Evolutionary conservation across 805 yeast species (phyloP).

Genomic region (Schwanniomyces polymorphus): DNA sequence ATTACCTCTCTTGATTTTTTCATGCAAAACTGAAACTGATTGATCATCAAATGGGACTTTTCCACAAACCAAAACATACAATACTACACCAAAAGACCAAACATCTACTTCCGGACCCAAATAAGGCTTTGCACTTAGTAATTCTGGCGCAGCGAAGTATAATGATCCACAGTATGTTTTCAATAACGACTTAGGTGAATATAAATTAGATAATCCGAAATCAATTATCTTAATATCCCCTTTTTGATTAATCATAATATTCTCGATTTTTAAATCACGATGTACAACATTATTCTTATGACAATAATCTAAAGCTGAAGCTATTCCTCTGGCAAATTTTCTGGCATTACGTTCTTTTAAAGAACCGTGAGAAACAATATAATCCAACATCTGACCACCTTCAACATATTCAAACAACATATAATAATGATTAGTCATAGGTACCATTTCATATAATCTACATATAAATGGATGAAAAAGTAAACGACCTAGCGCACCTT

Average conservation of each 20-base stretch:
- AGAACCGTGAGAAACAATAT: conserved; percentile 94
- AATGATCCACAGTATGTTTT: conserved; percentile 96
- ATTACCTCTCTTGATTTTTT: conserved; percentile 86
- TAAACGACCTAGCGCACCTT: conserved; percentile 89
- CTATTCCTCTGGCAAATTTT: conserved; percentile 92
- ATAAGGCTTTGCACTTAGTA: conserved; percentile 88
- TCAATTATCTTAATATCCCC: conserved; percentile 96
- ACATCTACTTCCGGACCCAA: conserved; percentile 97
- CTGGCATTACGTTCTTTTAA: conserved; percentile 92
- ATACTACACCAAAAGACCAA: conserved; percentile 97
- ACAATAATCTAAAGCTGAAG: conserved; percentile 89
- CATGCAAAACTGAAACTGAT: conserved; percentile 86
- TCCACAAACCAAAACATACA: conserved; percentile 94
- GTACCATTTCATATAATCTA: conserved; percentile 86
- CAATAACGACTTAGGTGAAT: conserved; percentile 65
- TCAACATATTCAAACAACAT: conserved; percentile 95
- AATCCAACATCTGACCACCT: conserved; percentile 97
- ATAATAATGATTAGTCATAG: conserved; percentile 95
- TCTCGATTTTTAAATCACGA: conserved; percentile 94
- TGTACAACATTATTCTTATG: conserved; percentile 95
- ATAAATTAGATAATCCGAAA: conserved; percentile 91
- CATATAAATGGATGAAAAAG: conserved; percentile 92
- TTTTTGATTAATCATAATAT: conserved; percentile 87
- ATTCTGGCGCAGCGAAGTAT: conserved; percentile 98
- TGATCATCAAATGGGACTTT: conserved; percentile 98